Percentiles rank a stretch among this genome's conserved stretches.
Conservation (phyloP, 129 eudicot genomes). For the Arctium lappa region DNA sequence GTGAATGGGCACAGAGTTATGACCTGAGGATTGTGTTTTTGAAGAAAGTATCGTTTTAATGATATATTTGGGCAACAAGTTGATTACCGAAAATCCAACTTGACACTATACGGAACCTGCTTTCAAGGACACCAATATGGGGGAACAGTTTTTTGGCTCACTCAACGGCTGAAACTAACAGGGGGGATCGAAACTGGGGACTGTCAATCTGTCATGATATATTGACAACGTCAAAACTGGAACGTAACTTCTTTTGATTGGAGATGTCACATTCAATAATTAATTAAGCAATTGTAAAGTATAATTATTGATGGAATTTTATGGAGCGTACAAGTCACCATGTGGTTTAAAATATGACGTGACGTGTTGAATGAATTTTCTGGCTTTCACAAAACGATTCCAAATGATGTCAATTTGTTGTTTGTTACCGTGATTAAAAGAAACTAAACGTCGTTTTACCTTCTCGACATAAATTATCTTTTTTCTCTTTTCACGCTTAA, state of each 20-base stretch:
- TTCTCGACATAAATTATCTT: not conserved
- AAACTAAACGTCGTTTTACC: not conserved
- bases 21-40: not conserved
- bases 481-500: not conserved
- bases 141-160: too few species aligned
- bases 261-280: constrained; percentile 13
- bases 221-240: not conserved
- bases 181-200: too few species aligned
- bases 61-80: too few species aligned
- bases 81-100: too few species aligned
- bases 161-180: too few species aligned
- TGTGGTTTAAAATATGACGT: constrained; percentile 17
- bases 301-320: constrained; percentile 10
- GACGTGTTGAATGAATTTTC: constrained; percentile 14
- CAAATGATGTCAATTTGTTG: constrained; percentile 19
- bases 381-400: not conserved
- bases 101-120: too few species aligned
- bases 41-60: not conserved
- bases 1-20: not conserved
- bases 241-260: constrained; percentile 1
- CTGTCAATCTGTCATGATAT: not conserved
- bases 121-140: too few species aligned
- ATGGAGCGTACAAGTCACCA: not conserved
- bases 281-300: constrained; percentile 9
- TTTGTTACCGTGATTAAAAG: not conserved